Evolutionary conservation across 352 stramenopile genomes (phyloP), one percentile per base, ranked within the genome.

Genomic region (Pythium insidiosum): DNA sequence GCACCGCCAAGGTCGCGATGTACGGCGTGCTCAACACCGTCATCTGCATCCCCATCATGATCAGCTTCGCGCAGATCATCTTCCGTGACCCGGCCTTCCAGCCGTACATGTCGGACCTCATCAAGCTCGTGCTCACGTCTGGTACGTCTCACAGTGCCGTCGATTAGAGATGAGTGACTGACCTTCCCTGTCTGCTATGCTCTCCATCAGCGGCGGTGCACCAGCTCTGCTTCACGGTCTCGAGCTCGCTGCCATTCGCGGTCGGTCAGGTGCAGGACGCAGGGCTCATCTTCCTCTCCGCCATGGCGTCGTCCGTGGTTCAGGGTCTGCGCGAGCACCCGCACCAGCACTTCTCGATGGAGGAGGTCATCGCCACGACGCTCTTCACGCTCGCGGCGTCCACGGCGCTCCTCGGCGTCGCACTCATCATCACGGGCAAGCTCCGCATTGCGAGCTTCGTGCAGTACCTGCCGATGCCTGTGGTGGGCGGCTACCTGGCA

Each of bases 201-300:
- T n/a, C n/a, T n/a, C n/a, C n/a, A n/a, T 94, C 81, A 9, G 78
- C 74, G 3, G 77, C 75, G 9, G 61, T 93, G 31, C 80, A 93
- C 51, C 80, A 93, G 59, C 50, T 88, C 39, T 88, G 74, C 53
- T 93, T 93, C 53, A 92, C 80, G 4, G 59, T 78, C 16, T 87
- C 94, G 38, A 97, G 84, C 45, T 90, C 85, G 26, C 72, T 99
- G 40, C 82, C 88, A 6, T 99, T 99, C 64, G 95, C 96, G 3
- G 95, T 99, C 37, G 96, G 96, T 2, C 95, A 97, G 65, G 96
- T 99, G 3, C 96, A 99, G 61, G 95, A 99, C 63, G 95, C 95
- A 2, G 96, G 96, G 0, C 73, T 99, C n/a, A 99, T 99, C 50
- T 99, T 99, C 68, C 73, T 99, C 37, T 96, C 80, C 16, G 77